Base-by-base conservation (phyloP, 2,329 filamentous ascomycete genomes). In the Cladosporium sp. region DNA sequence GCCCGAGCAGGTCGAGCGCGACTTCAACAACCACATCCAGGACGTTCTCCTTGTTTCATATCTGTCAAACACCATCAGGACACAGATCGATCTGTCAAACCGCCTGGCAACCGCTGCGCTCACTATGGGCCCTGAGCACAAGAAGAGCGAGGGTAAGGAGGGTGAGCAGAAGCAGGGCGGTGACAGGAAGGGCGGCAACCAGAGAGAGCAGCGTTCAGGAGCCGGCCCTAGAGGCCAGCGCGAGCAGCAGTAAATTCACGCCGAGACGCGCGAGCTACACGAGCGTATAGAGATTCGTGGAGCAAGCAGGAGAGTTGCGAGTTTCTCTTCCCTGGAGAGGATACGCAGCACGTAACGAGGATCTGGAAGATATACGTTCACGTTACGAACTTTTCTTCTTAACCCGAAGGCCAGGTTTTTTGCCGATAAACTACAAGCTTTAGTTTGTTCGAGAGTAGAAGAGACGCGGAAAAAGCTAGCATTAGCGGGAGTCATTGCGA, bases 1-100 rank as follows among this genome's bases (percentile, higher is more conserved):
- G 75, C 84, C 90, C 44, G 86, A 88, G 68, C 91, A 96, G 78
- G 93, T 99, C 77, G 95, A 99, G 85, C 87, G 90, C 78, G 93
- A 98, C 84, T 99, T 99, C 88, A 99, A 99, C 88, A 97, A 96
- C 85, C 95, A 99, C 83, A 93, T 99, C 80, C 95, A 99, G 84
- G 95, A 99, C 79, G 93, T 99, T 68, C 89, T 99, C 71, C 93
- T 98, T 80, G 93, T 99, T 74, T 96, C 93, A 72, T 99, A 99
- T 84, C 87, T 99, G 70, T 93, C 95, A 79, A 99, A 98, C 86
- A 97, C 93, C 71, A 97, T 98, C 82, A 92, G 94, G 80, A 98
- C 94, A 72, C 95, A 99, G 84, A 97, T 99, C 83, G 95, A 98
- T 77, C 88, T 99, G 67, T 96, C 93, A 70, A 96, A 98, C 86